Conservation (phyloP, 805 yeast genomes). For the Brettanomyces custersianus region DNA sequence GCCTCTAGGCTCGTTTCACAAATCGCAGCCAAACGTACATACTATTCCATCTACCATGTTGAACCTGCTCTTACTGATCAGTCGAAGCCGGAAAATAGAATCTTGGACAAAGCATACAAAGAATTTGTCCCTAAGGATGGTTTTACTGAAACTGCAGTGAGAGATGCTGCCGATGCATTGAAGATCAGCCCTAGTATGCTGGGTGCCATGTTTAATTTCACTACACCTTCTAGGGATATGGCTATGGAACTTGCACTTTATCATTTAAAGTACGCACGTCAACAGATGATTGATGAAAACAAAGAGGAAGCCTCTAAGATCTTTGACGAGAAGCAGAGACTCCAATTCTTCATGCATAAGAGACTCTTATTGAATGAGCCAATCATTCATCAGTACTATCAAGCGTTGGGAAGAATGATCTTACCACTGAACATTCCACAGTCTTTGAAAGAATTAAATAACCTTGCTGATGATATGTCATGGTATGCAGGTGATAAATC, state of each 20-base stretch:
- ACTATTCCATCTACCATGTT: conserved; percentile 29
- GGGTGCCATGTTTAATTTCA: conserved; percentile 31
- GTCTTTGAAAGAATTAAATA: conserved; percentile 61
- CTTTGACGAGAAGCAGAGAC: conserved; percentile 14
- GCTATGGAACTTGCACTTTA: conserved; percentile 35
- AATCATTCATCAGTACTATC: conserved; percentile 31
- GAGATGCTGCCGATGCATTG: conserved; percentile 35
- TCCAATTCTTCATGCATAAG: conserved; percentile 27
- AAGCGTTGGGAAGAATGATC: conserved; percentile 52
- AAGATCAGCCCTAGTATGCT: conserved; percentile 32
- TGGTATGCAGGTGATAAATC: conserved; percentile 72
- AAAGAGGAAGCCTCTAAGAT: conserved; percentile 16
- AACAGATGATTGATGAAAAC: conserved; percentile 22
- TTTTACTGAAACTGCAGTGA: conserved; percentile 31
- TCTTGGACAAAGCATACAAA: conserved; percentile 23
- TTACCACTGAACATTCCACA: conserved; percentile 51
- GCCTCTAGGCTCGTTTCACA: too few relatives aligned
- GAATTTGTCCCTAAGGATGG: conserved; percentile 36
- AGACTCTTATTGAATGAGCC: conserved; percentile 47
- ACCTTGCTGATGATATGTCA: conserved; percentile 75
- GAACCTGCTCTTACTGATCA: conserved; percentile 26
- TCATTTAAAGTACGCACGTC: conserved; percentile 38
- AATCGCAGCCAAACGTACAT: conserved; percentile 22
- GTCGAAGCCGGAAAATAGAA: conserved; percentile 29
- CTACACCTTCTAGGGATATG: conserved; percentile 17